These are phyloP conservation scores for Coniferiporia sulphurascens DNA, from an alignment of 1,284 basidiomycete genomes.

Conservation along the genomic window DNA sequence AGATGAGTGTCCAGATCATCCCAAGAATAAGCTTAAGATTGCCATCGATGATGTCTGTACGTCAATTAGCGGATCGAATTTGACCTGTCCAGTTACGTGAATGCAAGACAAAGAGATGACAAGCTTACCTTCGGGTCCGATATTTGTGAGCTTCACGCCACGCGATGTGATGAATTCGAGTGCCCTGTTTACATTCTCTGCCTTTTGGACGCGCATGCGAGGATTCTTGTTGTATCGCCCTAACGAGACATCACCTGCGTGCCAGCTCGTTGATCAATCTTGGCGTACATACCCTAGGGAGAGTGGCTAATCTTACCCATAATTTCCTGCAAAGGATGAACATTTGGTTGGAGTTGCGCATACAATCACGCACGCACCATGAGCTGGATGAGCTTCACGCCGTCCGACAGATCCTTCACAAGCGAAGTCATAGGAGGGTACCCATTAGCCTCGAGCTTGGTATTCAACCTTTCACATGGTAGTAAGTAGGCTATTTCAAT, in stretches of 20 bases:
- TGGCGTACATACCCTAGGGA: background rate
- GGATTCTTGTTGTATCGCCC: slow-evolving; percentile 91
- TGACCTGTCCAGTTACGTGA: background rate
- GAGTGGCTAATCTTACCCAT: slow-evolving; percentile 57
- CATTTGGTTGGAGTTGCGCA: background rate
- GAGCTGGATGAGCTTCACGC: slow-evolving; percentile 89
- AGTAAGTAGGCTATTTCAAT: slow-evolving; percentile 4
- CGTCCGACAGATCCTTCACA: slow-evolving; percentile 88
- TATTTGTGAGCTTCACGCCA: slow-evolving; percentile 96
- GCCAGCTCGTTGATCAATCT: slow-evolving; percentile 8
- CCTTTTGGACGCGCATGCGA: slow-evolving; percentile 91
- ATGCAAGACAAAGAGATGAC: background rate
- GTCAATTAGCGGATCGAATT: slow-evolving; percentile 1
- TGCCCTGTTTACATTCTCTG: slow-evolving; percentile 97
- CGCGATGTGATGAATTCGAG: slow-evolving; percentile 92
- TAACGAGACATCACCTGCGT: slow-evolving; percentile 77
- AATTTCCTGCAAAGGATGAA: slow-evolving; percentile 62
- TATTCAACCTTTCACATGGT: slow-evolving; percentile 71
- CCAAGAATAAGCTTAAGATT: slow-evolving; percentile 96
- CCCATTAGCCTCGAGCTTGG: slow-evolving; percentile 82
- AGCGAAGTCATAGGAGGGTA: slow-evolving; percentile 91
- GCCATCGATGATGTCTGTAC: slow-evolving; percentile 91
- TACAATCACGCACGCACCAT: slow-evolving; percentile 66
- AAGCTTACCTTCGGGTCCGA: slow-evolving; percentile 81
- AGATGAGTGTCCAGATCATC: slow-evolving; percentile 98